Evolutionary conservation across 768 basidiomycete species (phyloP).

Genomic region (Mycena galericulata): DNA sequence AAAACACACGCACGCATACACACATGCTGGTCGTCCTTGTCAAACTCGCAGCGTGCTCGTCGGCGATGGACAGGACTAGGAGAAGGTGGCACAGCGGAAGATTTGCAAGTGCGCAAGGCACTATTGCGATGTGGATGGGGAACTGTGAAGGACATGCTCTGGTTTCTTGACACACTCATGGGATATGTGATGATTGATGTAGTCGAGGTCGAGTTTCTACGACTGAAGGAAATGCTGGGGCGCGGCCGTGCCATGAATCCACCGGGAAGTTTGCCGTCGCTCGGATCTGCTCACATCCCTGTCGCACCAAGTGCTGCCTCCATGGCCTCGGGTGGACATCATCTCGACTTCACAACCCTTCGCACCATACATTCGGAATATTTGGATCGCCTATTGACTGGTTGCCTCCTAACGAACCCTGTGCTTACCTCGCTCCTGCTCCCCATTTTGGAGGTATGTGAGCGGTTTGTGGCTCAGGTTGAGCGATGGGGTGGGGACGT

Average conservation of each 20-base stretch:
- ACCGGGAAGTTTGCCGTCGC: slow-evolving; percentile 28
- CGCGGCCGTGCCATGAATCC: slow-evolving; percentile 34
- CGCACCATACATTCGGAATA: slow-evolving; percentile 86
- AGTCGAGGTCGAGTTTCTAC: slow-evolving; percentile 83
- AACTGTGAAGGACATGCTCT: slow-evolving; percentile 87
- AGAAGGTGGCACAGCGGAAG: slow-evolving; percentile 86
- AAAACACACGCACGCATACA: slow-evolving; percentile 87
- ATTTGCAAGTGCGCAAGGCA: slow-evolving; percentile 70
- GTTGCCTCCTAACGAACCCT: slow-evolving; percentile 80
- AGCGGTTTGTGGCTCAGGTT: slow-evolving; percentile 87
- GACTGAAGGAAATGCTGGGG: slow-evolving; percentile 71
- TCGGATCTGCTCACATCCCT: slow-evolving; percentile 30
- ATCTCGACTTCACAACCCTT: slow-evolving; percentile 88
- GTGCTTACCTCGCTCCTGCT: slow-evolving; percentile 72
- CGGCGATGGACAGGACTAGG: slow-evolving; percentile 89
- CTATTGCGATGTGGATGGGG: slow-evolving; percentile 89
- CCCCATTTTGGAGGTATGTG: slow-evolving; percentile 85
- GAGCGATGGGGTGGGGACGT: slow-evolving; percentile 95
- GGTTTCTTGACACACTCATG: slow-evolving; percentile 88
- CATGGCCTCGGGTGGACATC: slow-evolving; percentile 37
- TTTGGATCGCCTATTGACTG: slow-evolving; percentile 81
- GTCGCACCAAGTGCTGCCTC: slow-evolving; percentile 43
- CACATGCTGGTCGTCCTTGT: slow-evolving; percentile 86
- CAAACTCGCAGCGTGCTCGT: slow-evolving; percentile 86
- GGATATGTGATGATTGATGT: slow-evolving; percentile 94